Conservation (phyloP, 1,284 basidiomycete species). For the Pulchroboletus neoregius region DNA sequence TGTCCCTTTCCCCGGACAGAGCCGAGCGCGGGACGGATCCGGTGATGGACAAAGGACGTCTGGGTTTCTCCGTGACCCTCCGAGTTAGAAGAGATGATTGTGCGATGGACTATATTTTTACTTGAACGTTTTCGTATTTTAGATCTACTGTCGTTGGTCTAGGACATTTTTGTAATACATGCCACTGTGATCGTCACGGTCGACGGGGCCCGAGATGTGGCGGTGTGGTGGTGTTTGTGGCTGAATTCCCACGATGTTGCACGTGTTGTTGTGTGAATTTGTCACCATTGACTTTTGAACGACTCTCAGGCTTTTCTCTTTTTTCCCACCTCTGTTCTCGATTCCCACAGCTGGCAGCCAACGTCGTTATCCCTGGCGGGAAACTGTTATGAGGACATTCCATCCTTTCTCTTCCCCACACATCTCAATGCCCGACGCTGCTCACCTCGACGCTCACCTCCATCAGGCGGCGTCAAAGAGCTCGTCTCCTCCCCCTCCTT, state of each 20-base stretch:
- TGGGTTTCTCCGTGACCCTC: conserved; percentile 26
- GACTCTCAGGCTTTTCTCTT: conserved; percentile 33
- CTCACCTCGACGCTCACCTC: conserved; percentile 36
- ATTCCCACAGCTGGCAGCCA: conserved; percentile 40
- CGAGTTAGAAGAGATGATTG: conserved; percentile 25
- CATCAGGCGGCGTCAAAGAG: conserved; percentile 34
- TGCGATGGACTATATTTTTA: conserved; percentile 22
- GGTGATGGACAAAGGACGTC: conserved; percentile 28
- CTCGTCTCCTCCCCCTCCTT: conserved; percentile 38
- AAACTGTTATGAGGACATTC: conserved; percentile 40
- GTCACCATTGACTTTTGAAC: conserved; percentile 26
- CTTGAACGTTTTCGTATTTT: background rate
- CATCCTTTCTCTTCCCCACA: conserved; percentile 42
- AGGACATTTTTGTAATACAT: conserved; percentile 5
- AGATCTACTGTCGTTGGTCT: background rate
- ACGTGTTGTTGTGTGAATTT: conserved; percentile 32
- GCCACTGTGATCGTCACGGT: background rate
- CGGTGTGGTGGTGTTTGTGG: conserved; percentile 17
- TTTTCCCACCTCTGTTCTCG: conserved; percentile 38
- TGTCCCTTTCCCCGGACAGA: conserved; percentile 48
- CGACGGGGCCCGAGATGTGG: conserved; percentile 9
- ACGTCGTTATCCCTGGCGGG: conserved; percentile 38
- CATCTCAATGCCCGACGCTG: conserved; percentile 43
- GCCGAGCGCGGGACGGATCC: conserved; percentile 23
- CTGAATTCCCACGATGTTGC: conserved; percentile 29